Percentiles rank a stretch among this genome's conserved stretches.
These are phyloP conservation scores for Murraya koenigii DNA, from an alignment of 345 rosid species.

Conservation along the genomic window DNA sequence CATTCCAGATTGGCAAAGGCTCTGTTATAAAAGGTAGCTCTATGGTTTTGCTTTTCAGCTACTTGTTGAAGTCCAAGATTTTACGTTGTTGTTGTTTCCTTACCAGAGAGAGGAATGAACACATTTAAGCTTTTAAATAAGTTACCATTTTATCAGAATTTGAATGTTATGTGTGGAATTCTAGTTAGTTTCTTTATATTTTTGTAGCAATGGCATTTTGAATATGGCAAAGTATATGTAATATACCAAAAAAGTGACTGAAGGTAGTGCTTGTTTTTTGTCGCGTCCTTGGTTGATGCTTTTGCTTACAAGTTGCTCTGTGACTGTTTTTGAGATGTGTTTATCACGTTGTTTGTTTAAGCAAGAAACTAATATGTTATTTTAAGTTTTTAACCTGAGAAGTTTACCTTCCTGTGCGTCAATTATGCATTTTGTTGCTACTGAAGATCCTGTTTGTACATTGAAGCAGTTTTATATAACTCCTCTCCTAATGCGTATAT, in stretches of 20 bases:
- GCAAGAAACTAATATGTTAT: neutral
- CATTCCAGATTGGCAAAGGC: conserved; percentile 82
- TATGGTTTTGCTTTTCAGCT: neutral
- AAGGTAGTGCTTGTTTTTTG: neutral
- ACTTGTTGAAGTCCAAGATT: neutral
- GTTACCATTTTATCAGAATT: neutral
- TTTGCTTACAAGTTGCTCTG: neutral
- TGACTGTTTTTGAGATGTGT: neutral
- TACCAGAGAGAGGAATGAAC: neutral
- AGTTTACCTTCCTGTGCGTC: neutral
- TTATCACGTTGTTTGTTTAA: neutral
- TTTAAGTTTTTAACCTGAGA: neutral
- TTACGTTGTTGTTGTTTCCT: neutral
- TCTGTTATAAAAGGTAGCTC: conserved; percentile 68
- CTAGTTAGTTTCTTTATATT: neutral
- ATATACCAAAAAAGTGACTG: neutral
- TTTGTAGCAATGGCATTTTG: neutral
- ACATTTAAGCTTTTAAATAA: neutral
- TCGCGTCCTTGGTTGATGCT: neutral
- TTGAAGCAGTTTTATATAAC: neutral
- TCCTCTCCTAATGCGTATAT: neutral
- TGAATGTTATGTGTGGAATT: neutral
- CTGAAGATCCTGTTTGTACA: too few species aligned
- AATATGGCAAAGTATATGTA: neutral
- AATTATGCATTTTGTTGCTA: neutral